Base-by-base conservation (phyloP, 768 basidiomycete genomes). In the Leccinum boreale region DNA sequence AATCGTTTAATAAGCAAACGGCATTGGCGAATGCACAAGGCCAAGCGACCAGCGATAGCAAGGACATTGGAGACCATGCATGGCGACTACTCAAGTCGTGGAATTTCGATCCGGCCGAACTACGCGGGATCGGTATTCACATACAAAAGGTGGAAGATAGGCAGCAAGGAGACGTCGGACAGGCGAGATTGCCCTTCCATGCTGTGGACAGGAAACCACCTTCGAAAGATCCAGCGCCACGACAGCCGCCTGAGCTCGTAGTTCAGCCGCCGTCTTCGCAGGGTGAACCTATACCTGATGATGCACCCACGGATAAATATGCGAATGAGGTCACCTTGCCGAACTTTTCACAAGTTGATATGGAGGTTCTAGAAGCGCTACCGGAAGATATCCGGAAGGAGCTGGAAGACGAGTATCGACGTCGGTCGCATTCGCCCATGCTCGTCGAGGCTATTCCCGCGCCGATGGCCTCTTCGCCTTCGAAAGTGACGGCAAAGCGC, bases 51-150 rank as follows among this genome's bases (percentile, higher is more conserved):
- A 87, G 83, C 67, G 87, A 97, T 60, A 74, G 81, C 14, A 79
- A 75, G 39, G 73, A 86, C 36, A 88, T 99, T 42, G 91, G 85
- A 0, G 80, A 86, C 24, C 85, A 86, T 59, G 89, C 92, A 6
- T 90, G 89, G 84, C 80, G 82, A 58, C 72, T 97, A 15, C 77
- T 96, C 29, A 78, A 82, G 63, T 80, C 82, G 1, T 86, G 94
- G 70, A 77, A 81, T 36, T 88, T 97, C 51, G 89, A 93, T 60
- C 85, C 94, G 0, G 83, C 78, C 58, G 96, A 98, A 60, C 75
- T 98, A n/a, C 81, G 96, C 21, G 96, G 96, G 1, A 83, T 98
- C 56, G 94, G 92, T 0, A 87, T 98, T 8, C 93, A 95, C 65
- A 83, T 98, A 12, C 86, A 89, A 66, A 98, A 94, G 69, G 79